phyloP scores from a whole-genome alignment of 2,329 filamentous ascomycete genomes.

The Shiraia sp. region DNA sequence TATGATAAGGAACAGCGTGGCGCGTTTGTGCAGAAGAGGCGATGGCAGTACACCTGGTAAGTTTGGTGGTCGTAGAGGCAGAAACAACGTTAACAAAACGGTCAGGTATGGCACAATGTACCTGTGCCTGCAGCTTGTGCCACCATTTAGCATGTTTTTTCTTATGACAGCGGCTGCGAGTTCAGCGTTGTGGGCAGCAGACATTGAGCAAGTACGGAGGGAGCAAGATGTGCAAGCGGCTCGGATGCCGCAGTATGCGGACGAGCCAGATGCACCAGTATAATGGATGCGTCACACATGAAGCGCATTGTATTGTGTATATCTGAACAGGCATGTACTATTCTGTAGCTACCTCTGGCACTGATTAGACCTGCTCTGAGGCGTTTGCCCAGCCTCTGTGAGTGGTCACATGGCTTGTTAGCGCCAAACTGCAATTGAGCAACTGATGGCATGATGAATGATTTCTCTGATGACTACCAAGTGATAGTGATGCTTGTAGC shows the following conservation, averaged over 20 bases:
- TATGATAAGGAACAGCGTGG: slow-evolving; percentile 75
- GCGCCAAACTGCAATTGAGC: too few species aligned
- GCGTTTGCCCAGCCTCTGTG: too few species aligned
- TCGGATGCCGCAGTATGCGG: slow-evolving; percentile 30
- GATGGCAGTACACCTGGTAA: slow-evolving; percentile 84
- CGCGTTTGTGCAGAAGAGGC: slow-evolving; percentile 66
- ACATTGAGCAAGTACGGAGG: slow-evolving; percentile 62
- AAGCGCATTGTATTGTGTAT: neutral
- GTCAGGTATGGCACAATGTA: slow-evolving; percentile 79
- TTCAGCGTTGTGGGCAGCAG: slow-evolving; percentile 82
- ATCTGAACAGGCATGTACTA: too few species aligned
- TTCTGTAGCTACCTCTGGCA: too few species aligned
- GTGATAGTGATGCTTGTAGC: too few species aligned
- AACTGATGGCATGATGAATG: too few species aligned
- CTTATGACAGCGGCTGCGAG: slow-evolving; percentile 84
- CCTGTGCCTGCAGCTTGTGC: slow-evolving; percentile 83
- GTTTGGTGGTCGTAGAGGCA: slow-evolving; percentile 1
- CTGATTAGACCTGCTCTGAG: too few species aligned
- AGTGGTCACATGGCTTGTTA: too few species aligned
- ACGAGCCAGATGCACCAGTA: slow-evolving; percentile 30
- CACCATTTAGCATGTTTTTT: slow-evolving; percentile 91
- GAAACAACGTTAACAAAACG: slow-evolving; percentile 7
- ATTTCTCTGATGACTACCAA: too few species aligned
- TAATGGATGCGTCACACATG: slow-evolving; percentile 5
- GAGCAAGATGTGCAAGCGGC: slow-evolving; percentile 24